These are phyloP conservation scores for Cardamine chenopodiifolia DNA, from an alignment of 345 rosid genomes.

Conservation along the genomic window DNA sequence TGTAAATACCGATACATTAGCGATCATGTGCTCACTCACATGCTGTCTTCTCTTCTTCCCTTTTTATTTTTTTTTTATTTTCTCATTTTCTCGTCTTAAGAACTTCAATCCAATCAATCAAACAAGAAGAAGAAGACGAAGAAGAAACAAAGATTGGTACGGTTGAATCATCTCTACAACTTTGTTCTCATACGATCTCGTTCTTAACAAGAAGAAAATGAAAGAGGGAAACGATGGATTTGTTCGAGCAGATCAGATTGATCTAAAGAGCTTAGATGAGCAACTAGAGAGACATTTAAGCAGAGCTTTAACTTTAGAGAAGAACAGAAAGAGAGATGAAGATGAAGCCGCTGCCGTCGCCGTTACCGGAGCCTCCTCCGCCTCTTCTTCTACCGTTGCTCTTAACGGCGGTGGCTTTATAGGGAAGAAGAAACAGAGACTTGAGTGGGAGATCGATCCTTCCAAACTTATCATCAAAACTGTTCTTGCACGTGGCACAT, in stretches of 20 bases:
- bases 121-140: background rate
- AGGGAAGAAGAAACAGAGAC: constrained; percentile 48
- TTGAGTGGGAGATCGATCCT: constrained; percentile 97
- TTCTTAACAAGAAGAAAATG: constrained; percentile 35
- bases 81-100: constrained; percentile 10
- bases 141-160: background rate
- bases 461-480: constrained; percentile 77
- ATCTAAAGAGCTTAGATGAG: constrained; percentile 92
- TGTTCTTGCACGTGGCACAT: constrained; percentile 96
- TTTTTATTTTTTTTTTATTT: background rate
- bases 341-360: constrained; percentile 28
- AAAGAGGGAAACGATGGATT: constrained; percentile 79
- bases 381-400: constrained; percentile 25
- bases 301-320: constrained; percentile 69
- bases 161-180: background rate
- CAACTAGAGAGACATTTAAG: constrained; percentile 86
- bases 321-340: constrained; percentile 52
- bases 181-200: constrained; percentile 9
- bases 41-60: constrained; percentile 39
- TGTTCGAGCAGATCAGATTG: constrained; percentile 97
- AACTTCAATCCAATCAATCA: constrained; percentile 15
- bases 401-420: constrained; percentile 32
- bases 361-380: constrained; percentile 25
- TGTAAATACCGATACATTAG: constrained; percentile 22
- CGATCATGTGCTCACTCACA: constrained; percentile 64